Evolutionary conservation across 2,329 filamentous ascomycete genomes (phyloP).

Genomic region (Beauveria scarabaeidicola): DNA sequence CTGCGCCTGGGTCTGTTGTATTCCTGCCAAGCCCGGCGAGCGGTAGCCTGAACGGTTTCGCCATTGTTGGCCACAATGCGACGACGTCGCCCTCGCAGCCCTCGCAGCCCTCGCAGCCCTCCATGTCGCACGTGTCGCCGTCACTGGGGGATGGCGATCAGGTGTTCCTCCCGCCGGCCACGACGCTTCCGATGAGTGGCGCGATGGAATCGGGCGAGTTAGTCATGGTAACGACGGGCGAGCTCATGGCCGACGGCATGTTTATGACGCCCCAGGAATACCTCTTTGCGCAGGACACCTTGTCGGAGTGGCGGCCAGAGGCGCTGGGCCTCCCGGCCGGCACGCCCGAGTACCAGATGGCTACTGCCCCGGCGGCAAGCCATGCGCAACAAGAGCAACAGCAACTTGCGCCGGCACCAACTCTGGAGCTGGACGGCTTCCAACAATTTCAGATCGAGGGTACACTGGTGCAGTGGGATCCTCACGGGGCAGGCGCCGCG

Average conservation of each 20-base stretch:
- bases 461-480: slow-evolving; percentile 5
- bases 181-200: slow-evolving; percentile 21
- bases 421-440: neutral
- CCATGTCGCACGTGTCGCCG: slow-evolving; percentile 32
- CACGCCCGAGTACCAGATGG: neutral
- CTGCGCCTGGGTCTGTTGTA: slow-evolving; percentile 30
- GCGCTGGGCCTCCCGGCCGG: slow-evolving; percentile 19
- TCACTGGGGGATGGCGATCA: slow-evolving; percentile 15
- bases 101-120: slow-evolving; percentile 22
- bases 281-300: slow-evolving; percentile 27
- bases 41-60: slow-evolving; percentile 43
- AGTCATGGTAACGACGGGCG: slow-evolving; percentile 16
- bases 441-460: neutral
- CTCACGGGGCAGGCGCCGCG: neutral
- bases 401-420: neutral
- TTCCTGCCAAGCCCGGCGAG: slow-evolving; percentile 43
- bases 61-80: slow-evolving; percentile 31
- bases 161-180: slow-evolving; percentile 25
- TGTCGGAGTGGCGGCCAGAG: slow-evolving; percentile 21
- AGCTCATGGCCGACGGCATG: neutral
- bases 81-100: slow-evolving; percentile 22
- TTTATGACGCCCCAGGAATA: slow-evolving; percentile 32
- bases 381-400: neutral
- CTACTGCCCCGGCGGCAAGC: neutral
- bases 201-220: slow-evolving; percentile 21